These are phyloP conservation scores for Cryptococcus floricola DNA, from an alignment of 1,284 basidiomycete genomes.

Conservation along the genomic window DNA sequence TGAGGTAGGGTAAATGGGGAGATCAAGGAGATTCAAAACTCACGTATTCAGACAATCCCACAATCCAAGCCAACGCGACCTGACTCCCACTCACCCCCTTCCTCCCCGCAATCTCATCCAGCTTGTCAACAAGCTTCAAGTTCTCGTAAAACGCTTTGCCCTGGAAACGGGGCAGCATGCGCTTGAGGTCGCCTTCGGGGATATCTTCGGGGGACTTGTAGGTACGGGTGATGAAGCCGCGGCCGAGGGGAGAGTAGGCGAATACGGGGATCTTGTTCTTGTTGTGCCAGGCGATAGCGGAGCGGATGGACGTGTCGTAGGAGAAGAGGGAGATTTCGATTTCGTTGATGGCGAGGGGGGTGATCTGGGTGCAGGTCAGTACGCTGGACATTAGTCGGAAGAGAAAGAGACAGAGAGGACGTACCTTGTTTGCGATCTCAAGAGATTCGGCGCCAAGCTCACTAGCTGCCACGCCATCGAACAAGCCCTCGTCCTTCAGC, in stretches of 20 bases:
- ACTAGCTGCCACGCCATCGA: conserved; percentile 27
- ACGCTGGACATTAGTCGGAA: not conserved
- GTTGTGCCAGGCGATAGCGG: conserved; percentile 47
- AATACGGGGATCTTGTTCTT: conserved; percentile 56
- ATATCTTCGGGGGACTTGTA: conserved; percentile 55
- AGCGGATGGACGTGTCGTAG: conserved; percentile 51
- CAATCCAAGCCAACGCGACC: conserved; percentile 61
- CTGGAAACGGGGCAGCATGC: conserved; percentile 37
- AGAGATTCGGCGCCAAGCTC: conserved; percentile 20
- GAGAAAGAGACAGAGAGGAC: not conserved
- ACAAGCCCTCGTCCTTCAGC: conserved; percentile 31
- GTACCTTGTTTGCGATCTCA: conserved; percentile 21
- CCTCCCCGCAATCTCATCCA: conserved; percentile 52
- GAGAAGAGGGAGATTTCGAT: conserved; percentile 57
- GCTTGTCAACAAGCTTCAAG: conserved; percentile 54
- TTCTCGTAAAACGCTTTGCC: conserved; percentile 56
- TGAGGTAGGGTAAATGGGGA: not conserved
- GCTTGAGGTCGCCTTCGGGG: conserved; percentile 42
- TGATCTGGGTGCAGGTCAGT: conserved; percentile 40
- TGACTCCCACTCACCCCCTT: conserved; percentile 58
- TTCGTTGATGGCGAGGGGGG: conserved; percentile 55
- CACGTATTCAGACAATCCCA: conserved; percentile 51
- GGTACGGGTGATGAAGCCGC: conserved; percentile 58
- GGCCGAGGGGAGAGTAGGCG: conserved; percentile 60
- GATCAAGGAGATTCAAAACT: conserved; percentile 13